phyloP scores from a whole-genome alignment of 805 yeast species.

The Lachancea kluyveri region DNA sequence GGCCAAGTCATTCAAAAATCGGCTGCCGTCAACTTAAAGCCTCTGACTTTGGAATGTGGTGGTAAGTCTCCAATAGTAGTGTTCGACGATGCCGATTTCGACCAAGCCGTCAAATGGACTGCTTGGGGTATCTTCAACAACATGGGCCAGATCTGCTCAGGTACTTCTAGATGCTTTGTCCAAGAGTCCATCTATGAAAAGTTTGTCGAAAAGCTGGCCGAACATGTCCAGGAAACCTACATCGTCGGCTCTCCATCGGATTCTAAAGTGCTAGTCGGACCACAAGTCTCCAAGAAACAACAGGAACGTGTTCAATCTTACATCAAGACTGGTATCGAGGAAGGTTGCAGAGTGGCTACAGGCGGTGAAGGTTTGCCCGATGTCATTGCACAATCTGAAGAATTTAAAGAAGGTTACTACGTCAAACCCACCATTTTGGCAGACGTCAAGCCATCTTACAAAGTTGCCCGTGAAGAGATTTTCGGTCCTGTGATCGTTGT shows the following conservation, averaged over 20 bases:
- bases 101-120: constrained; percentile 45
- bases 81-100: constrained; percentile 43
- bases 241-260: constrained; percentile 42
- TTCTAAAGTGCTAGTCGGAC: constrained; percentile 41
- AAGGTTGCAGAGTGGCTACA: constrained; percentile 45
- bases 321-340: constrained; percentile 41
- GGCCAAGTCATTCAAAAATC: constrained; percentile 39
- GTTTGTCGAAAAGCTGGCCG: constrained; percentile 36
- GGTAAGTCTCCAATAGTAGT: constrained; percentile 46
- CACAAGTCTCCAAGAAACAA: constrained; percentile 48
- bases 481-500: constrained; percentile 48
- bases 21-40: constrained; percentile 40
- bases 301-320: constrained; percentile 41
- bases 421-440: constrained; percentile 44
- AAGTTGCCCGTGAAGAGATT: constrained; percentile 42
- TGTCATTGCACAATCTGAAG: constrained; percentile 14
- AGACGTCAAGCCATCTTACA: constrained; percentile 36
- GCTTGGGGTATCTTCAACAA: constrained; percentile 52
- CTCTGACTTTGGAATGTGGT: constrained; percentile 46
- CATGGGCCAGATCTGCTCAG: constrained; percentile 61
- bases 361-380: constrained; percentile 37
- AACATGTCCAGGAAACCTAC: constrained; percentile 32
- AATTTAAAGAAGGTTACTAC: constrained; percentile 30
- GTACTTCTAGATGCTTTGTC: constrained; percentile 53
- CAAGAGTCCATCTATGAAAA: constrained; percentile 50